These are phyloP conservation scores for Pseudogymnoascus sp. DNA, from an alignment of 2,329 filamentous ascomycete species.

Conservation along the genomic window DNA sequence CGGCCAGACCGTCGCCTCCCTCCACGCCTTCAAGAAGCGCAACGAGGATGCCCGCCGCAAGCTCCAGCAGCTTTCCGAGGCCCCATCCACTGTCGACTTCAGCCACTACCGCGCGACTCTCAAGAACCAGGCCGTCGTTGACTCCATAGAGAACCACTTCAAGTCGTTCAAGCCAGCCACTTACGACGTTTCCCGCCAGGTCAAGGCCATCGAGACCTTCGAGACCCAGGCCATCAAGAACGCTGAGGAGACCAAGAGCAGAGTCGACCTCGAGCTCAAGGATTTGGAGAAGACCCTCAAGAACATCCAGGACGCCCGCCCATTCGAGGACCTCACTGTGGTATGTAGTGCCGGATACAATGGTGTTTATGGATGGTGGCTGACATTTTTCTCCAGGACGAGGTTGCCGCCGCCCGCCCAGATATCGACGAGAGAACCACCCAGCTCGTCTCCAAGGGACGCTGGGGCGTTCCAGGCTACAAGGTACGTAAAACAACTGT, in stretches of 20 bases:
- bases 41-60: constrained; percentile 98
- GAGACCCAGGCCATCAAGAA: constrained; percentile 96
- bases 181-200: constrained; percentile 87
- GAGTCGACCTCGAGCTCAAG: constrained; percentile 90
- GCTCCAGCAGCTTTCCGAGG: constrained; percentile 75
- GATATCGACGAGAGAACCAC: constrained; percentile 96
- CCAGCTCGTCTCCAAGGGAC: constrained; percentile 92
- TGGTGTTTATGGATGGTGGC: constrained; percentile 6
- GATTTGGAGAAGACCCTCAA: constrained; percentile 89
- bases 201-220: constrained; percentile 97
- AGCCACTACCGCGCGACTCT: constrained; percentile 81
- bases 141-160: constrained; percentile 98
- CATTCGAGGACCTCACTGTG: constrained; percentile 95
- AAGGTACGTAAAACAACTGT: constrained; percentile 60
- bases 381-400: constrained; percentile 58
- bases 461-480: constrained; percentile 98
- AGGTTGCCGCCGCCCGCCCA: constrained; percentile 86
- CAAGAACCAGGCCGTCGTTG: constrained; percentile 92
- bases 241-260: constrained; percentile 91
- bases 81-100: constrained; percentile 86
- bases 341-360: constrained; percentile 91
- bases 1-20: constrained; percentile 84
- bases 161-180: constrained; percentile 82
- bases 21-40: constrained; percentile 98
- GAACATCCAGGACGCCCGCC: constrained; percentile 94